These are phyloP conservation scores for Coleophoma eucalyptorum DNA, from an alignment of 2,329 filamentous ascomycete species.

Conservation along the genomic window DNA sequence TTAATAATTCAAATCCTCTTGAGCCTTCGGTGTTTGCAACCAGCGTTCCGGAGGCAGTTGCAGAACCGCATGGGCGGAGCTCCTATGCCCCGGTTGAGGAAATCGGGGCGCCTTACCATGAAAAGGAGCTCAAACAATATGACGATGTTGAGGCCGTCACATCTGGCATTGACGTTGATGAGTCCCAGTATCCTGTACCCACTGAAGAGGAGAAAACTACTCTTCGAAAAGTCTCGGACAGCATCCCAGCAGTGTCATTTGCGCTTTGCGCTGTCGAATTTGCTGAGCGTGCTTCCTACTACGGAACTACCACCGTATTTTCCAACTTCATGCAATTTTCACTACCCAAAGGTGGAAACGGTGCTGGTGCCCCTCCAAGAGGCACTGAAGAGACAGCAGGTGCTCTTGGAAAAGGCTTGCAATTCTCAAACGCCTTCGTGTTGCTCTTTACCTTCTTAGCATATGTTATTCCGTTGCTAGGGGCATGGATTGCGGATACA, in stretches of 20 bases:
- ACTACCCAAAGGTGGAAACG: conserved; percentile 43
- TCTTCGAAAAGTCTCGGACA: conserved; percentile 56
- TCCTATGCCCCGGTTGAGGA: conserved; percentile 2
- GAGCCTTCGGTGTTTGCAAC: conserved; percentile 4
- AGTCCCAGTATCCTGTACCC: not conserved
- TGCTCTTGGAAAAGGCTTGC: conserved; percentile 54
- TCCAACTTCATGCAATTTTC: conserved; percentile 58
- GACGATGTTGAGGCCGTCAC: not conserved
- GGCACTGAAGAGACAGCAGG: conserved; percentile 37
- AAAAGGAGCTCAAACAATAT: not conserved
- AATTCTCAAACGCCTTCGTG: conserved; percentile 46
- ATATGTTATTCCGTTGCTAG: conserved; percentile 42
- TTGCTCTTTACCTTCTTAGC: conserved; percentile 48
- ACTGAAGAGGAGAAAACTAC: conserved; percentile 57
- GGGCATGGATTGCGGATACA: conserved; percentile 57
- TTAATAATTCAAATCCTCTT: not conserved
- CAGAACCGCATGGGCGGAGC: conserved; percentile 2
- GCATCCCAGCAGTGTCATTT: conserved; percentile 62
- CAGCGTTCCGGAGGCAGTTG: conserved; percentile 2
- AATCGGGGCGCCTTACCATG: not conserved
- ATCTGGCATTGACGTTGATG: not conserved
- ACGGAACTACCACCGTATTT: conserved; percentile 58
- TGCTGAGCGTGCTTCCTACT: conserved; percentile 74
- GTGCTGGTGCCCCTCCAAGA: conserved; percentile 32
- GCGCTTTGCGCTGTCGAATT: conserved; percentile 69